A percentile compares a stretch with the other conserved stretches of the same genome.
These are phyloP conservation scores for Furcasterigmium sp. DNA, from an alignment of 2,329 filamentous ascomycete species.

Conservation along the genomic window DNA sequence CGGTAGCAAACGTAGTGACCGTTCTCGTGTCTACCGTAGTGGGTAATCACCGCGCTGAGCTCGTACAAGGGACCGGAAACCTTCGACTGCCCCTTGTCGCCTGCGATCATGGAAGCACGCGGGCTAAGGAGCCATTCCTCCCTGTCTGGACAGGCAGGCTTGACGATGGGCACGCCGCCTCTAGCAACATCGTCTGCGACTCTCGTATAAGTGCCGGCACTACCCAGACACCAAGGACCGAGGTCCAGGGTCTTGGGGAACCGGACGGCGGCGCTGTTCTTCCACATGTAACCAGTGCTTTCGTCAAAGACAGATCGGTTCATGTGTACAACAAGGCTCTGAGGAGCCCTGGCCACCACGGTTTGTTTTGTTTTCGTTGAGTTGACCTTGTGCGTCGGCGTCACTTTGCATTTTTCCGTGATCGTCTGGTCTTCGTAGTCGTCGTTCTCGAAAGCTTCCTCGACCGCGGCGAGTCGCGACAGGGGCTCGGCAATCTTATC, in stretches of 20 bases:
- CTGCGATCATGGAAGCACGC: slow-evolving; percentile 66
- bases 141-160: slow-evolving; percentile 16
- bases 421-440: slow-evolving; percentile 70
- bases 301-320: slow-evolving; percentile 92
- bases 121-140: slow-evolving; percentile 71
- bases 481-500: slow-evolving; percentile 45
- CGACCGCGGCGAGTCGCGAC: slow-evolving; percentile 59
- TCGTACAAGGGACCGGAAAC: slow-evolving; percentile 62
- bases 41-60: slow-evolving; percentile 78
- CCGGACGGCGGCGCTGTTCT: slow-evolving; percentile 74
- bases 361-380: slow-evolving; percentile 88
- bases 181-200: slow-evolving; percentile 16
- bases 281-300: slow-evolving; percentile 69
- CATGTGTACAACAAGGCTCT: slow-evolving; percentile 77
- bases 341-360: slow-evolving; percentile 76
- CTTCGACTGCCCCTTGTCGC: slow-evolving; percentile 41
- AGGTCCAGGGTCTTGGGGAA: slow-evolving; percentile 75
- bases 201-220: slow-evolving; percentile 21
- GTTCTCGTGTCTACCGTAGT: slow-evolving; percentile 87
- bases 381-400: slow-evolving; percentile 61
- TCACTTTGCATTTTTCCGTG: slow-evolving; percentile 59
- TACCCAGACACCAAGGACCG: slow-evolving; percentile 79
- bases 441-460: slow-evolving; percentile 69
- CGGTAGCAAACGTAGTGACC: slow-evolving; percentile 94
- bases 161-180: slow-evolving; percentile 14